Percentiles rank a stretch among this genome's conserved stretches.
Conservation (phyloP, 2,329 filamentous ascomycete genomes). For the Metarhizium robertsii region DNA sequence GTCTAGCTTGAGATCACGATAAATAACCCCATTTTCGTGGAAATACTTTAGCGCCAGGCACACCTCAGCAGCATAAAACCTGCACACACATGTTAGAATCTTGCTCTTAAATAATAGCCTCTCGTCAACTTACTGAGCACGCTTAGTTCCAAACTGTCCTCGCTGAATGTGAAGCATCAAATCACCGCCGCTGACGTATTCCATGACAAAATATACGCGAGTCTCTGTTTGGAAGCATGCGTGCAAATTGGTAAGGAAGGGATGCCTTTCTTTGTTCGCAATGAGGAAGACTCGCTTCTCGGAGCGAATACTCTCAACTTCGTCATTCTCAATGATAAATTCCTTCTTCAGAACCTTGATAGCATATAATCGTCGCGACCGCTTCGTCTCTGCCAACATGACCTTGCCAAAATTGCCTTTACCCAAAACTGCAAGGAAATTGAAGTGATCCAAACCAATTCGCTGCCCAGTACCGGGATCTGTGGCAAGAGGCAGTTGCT, state of each 20-base stretch:
- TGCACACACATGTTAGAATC: slow-evolving; percentile 21
- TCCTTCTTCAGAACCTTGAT: slow-evolving; percentile 99
- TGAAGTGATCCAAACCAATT: slow-evolving; percentile 97
- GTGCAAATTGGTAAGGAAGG: slow-evolving; percentile 89
- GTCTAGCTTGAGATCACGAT: slow-evolving; percentile 89
- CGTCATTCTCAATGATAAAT: slow-evolving; percentile 99
- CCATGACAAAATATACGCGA: slow-evolving; percentile 98
- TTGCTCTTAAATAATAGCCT: background rate
- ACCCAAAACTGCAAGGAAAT: slow-evolving; percentile 93
- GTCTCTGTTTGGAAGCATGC: slow-evolving; percentile 99
- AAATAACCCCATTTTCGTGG: slow-evolving; percentile 98
- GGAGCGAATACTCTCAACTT: slow-evolving; percentile 94
- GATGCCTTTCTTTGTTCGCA: slow-evolving; percentile 93
- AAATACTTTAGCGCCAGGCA: slow-evolving; percentile 97
- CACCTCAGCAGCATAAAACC: slow-evolving; percentile 95
- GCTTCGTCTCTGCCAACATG: slow-evolving; percentile 97
- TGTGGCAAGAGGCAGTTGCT: slow-evolving; percentile 61
- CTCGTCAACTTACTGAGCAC: slow-evolving; percentile 66
- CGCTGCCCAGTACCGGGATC: slow-evolving; percentile 66
- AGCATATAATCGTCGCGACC: slow-evolving; percentile 82
- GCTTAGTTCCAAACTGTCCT: slow-evolving; percentile 89
- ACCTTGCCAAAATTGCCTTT: slow-evolving; percentile 99
- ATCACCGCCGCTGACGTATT: slow-evolving; percentile 97
- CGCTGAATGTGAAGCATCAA: slow-evolving; percentile 98
- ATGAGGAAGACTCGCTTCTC: slow-evolving; percentile 97